Evolutionary conservation across 1,284 basidiomycete genomes (phyloP), one percentile per base, ranked within the genome.

Genomic region (Pyrrhoderma noxium): DNA sequence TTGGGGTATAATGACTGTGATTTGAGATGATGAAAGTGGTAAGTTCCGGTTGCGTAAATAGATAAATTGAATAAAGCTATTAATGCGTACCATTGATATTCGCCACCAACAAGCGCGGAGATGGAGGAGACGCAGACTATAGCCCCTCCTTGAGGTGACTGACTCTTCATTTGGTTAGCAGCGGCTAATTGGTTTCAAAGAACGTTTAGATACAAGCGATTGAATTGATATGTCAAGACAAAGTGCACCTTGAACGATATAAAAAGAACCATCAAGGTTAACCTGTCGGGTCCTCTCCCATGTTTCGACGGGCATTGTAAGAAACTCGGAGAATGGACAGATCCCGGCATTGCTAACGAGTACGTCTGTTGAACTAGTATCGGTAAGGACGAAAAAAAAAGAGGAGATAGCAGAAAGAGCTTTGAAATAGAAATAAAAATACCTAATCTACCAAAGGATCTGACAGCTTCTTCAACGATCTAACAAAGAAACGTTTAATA

Each of bases 181-280:
- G 82, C 80, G 3, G 85, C 85, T 82, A 31, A 53, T n/a, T 2
- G 38, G n/a, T n/a, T n/a, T 40, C 38, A 22, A 22, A 14, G 21
- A 16, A 11, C 35, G n/a, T n/a, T n/a, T n/a, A n/a, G n/a, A n/a
- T n/a, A n/a, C n/a, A n/a, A n/a, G 11, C 27, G 11, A 31, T 5
- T 31, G 27, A 11, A 11, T 5, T 11, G 27, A 5, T 31, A 31
- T 11, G 11, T 31, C 27, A 11, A 25, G 49, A 7, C 13, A 3
- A 23, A 44, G 45, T 45, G 19, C 18, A 49, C 80, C 79, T 74
- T 90, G 86, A 0, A 79, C 77, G 38, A 86, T 70, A 62, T 80
- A 89, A 67, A 90, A 89, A 0, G 85, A 79, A 2, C 88, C 87
- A 61, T 89, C 85, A 14, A 89, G 72, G 60, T 90, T 89, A 38